Percentiles rank a stretch among this genome's conserved stretches.
Conservation (phyloP, 2,329 filamentous ascomycete genomes). For the Coniochaeta sp. region DNA sequence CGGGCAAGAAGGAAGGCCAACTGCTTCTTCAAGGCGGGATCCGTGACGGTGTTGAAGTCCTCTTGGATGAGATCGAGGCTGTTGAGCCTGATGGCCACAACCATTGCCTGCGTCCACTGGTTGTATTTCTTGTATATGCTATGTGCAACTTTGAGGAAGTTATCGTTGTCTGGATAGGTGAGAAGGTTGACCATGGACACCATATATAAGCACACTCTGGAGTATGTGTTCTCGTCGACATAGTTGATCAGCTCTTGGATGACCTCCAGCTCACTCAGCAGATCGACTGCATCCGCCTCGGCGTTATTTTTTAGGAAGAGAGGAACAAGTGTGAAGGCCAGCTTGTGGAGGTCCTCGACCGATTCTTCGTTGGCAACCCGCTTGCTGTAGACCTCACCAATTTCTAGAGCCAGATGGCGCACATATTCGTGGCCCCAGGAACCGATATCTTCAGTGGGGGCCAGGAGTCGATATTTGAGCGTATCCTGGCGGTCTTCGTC, state of each 20-base stretch:
- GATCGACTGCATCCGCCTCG: constrained; percentile 93
- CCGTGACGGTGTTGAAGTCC: constrained; percentile 73
- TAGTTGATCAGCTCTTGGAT: constrained; percentile 87
- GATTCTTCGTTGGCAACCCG: constrained; percentile 79
- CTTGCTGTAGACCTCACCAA: constrained; percentile 89
- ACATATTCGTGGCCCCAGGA: constrained; percentile 99
- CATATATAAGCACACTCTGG: constrained; percentile 93
- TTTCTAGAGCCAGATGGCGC: constrained; percentile 88
- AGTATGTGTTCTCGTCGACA: constrained; percentile 89
- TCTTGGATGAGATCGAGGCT: constrained; percentile 74
- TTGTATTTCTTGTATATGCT: constrained; percentile 90
- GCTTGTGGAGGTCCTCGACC: constrained; percentile 74
- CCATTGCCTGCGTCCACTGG: constrained; percentile 87
- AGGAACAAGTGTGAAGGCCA: constrained; percentile 78
- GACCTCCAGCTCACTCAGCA: constrained; percentile 95
- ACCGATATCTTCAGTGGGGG: constrained; percentile 83
- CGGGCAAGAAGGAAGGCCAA: constrained; percentile 88
- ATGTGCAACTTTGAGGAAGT: constrained; percentile 88
- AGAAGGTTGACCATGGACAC: constrained; percentile 97
- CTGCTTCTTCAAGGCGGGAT: constrained; percentile 82
- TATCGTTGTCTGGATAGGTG: constrained; percentile 94
- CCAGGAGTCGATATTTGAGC: constrained; percentile 86
- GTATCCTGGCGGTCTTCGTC: constrained; percentile 95
- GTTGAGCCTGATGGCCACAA: constrained; percentile 88
- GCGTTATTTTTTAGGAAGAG: constrained; percentile 97